Conservation (phyloP, 139 green algal genomes). For the Spirogloea muscicola region DNA sequence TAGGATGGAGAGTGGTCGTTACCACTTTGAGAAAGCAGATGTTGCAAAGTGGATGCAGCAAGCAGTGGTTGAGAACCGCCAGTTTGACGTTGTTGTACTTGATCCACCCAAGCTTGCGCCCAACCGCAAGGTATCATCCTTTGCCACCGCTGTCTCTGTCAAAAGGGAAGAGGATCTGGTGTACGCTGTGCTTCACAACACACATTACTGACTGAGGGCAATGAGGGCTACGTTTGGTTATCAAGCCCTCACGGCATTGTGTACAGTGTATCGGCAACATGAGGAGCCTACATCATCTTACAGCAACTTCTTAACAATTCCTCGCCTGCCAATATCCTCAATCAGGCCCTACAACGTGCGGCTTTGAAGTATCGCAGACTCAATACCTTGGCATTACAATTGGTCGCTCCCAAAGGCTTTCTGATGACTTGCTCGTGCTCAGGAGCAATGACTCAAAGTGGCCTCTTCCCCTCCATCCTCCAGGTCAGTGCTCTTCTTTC, state of each 20-base stretch:
- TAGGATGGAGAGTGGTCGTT: constrained; percentile 44
- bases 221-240: too few relatives aligned
- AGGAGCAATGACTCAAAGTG: constrained; percentile 75
- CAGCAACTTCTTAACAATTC: too few relatives aligned
- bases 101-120: constrained; percentile 94
- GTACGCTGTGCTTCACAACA: too few relatives aligned
- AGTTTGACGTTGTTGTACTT: constrained; percentile 85
- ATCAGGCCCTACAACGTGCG: constrained; percentile 31
- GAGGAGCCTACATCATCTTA: too few relatives aligned
- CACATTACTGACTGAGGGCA: too few relatives aligned
- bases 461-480: constrained; percentile 29
- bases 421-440: constrained; percentile 93
- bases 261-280: too few relatives aligned
- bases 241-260: too few relatives aligned
- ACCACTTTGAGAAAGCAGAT: constrained; percentile 63
- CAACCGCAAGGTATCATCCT: constrained; percentile 54
- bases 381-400: constrained; percentile 69
- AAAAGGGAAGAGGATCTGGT: too few relatives aligned
- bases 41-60: constrained; percentile 65
- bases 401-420: constrained; percentile 74
- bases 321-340: too few relatives aligned
- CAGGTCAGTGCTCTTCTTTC: constrained; percentile 4
- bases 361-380: constrained; percentile 63
- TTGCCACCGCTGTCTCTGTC: too few relatives aligned
- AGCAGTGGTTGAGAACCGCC: constrained; percentile 35